These are phyloP conservation scores for Cadophora sp. DNA, from an alignment of 2,329 filamentous ascomycete species.

Conservation along the genomic window DNA sequence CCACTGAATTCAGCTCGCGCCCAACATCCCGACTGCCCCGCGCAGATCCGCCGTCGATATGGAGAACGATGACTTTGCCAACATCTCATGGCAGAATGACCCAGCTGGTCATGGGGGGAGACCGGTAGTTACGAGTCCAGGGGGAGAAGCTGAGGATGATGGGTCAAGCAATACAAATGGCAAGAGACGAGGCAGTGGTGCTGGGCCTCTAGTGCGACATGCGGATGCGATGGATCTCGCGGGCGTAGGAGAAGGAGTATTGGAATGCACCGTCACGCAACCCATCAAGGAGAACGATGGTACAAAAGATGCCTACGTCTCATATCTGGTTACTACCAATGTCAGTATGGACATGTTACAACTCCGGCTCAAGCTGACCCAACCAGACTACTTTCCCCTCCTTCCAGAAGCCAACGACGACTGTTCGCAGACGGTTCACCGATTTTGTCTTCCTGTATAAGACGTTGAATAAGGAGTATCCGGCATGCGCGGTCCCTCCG, in stretches of 20 bases:
- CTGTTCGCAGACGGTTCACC: conserved; percentile 89
- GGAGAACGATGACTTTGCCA: conserved; percentile 75
- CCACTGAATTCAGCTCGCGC: neutral
- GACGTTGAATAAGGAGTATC: conserved; percentile 84
- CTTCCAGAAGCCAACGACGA: conserved; percentile 82
- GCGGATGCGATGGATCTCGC: conserved; percentile 58
- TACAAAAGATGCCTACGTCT: conserved; percentile 95
- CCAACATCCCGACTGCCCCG: conserved; percentile 36
- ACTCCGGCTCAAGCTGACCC: conserved; percentile 32
- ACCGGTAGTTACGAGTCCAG: conserved; percentile 50
- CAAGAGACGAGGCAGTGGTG: conserved; percentile 32
- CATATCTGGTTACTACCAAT: conserved; percentile 90
- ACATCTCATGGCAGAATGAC: conserved; percentile 75
- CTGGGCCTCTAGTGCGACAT: conserved; percentile 44
- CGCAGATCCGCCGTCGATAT: conserved; percentile 35
- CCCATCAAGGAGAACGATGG: conserved; percentile 96
- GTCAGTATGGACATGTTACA: conserved; percentile 55
- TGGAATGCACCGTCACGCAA: conserved; percentile 83
- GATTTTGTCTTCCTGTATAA: conserved; percentile 98
- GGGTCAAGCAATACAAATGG: conserved; percentile 33
- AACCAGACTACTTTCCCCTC: conserved; percentile 88
- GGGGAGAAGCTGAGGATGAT: conserved; percentile 47
- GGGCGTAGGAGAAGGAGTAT: conserved; percentile 72
- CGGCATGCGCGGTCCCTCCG: conserved; percentile 90
- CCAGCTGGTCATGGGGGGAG: conserved; percentile 58